Conservation (phyloP, 2,329 filamentous ascomycete genomes). For the Diaporthe australafricana region DNA sequence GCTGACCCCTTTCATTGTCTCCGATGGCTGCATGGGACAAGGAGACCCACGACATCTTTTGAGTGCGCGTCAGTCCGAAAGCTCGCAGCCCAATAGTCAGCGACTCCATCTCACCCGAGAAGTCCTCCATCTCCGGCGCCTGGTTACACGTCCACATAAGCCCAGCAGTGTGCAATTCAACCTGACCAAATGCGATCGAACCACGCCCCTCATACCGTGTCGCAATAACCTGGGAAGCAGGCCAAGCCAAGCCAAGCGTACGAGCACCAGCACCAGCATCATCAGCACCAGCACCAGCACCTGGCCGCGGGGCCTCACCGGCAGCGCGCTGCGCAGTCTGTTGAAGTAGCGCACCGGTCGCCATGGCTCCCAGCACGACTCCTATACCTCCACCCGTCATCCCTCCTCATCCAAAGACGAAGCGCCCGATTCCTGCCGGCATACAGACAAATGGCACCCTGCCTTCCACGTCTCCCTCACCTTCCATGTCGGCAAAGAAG, state of each 20-base stretch:
- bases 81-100: conserved; percentile 18
- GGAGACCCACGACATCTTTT: conserved; percentile 28
- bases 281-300: conserved; percentile 47
- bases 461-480: conserved; percentile 69
- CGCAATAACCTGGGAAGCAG: conserved; percentile 30
- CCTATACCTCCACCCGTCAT: conserved; percentile 55
- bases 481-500: conserved; percentile 67
- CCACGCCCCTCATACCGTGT: conserved; percentile 29
- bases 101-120: conserved; percentile 22
- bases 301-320: conserved; percentile 30
- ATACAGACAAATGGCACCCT: conserved; percentile 74
- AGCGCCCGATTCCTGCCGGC: conserved; percentile 74
- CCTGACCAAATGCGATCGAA: conserved; percentile 37
- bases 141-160: conserved; percentile 46
- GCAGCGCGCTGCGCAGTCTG: conserved; percentile 30
- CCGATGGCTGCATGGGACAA: conserved; percentile 27
- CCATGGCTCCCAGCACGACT: conserved; percentile 68
- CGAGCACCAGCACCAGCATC: conserved; percentile 1
- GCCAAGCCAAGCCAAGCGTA: conserved; percentile 12
- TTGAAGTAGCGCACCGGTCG: conserved; percentile 23
- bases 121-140: not conserved
- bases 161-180: conserved; percentile 38
- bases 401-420: conserved; percentile 66
- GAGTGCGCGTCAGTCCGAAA: conserved; percentile 30
- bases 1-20: not conserved